phyloP scores from a whole-genome alignment of 805 yeast species.

The Kodamaea kaohsiungensis region DNA sequence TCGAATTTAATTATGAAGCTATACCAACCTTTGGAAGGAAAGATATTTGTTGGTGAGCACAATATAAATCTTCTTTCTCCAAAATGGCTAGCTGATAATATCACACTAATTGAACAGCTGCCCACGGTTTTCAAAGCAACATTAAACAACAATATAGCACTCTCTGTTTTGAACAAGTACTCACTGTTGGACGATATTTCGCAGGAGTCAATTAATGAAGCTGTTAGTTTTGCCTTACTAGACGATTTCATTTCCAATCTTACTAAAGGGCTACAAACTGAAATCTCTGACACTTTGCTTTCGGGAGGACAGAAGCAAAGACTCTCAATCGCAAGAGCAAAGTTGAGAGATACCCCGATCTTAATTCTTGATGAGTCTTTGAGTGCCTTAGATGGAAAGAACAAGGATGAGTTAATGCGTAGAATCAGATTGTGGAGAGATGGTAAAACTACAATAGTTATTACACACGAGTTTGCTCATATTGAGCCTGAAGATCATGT shows the following conservation, averaged over 20 bases:
- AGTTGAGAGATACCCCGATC: constrained; percentile 68
- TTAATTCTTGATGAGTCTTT: constrained; percentile 83
- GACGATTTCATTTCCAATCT: constrained; percentile 48
- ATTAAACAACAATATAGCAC: constrained; percentile 59
- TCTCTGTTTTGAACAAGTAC: constrained; percentile 42
- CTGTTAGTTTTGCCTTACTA: constrained; percentile 55
- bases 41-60: constrained; percentile 56
- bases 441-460: constrained; percentile 72
- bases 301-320: constrained; percentile 95
- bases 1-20: constrained; percentile 61
- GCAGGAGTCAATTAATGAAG: constrained; percentile 33
- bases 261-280: constrained; percentile 57
- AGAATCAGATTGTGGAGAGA: constrained; percentile 60
- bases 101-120: constrained; percentile 74
- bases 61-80: constrained; percentile 44
- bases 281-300: constrained; percentile 46
- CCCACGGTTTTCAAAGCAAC: constrained; percentile 66
- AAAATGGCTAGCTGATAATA: constrained; percentile 58
- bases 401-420: constrained; percentile 47
- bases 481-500: constrained; percentile 61
- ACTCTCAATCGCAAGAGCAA: constrained; percentile 82
- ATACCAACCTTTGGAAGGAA: constrained; percentile 55
- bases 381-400: constrained; percentile 70
- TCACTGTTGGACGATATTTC: constrained; percentile 19
- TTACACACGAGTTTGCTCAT: constrained; percentile 74